Conservation (phyloP, 1,284 basidiomycete species). For the Sparassis latifolia region DNA sequence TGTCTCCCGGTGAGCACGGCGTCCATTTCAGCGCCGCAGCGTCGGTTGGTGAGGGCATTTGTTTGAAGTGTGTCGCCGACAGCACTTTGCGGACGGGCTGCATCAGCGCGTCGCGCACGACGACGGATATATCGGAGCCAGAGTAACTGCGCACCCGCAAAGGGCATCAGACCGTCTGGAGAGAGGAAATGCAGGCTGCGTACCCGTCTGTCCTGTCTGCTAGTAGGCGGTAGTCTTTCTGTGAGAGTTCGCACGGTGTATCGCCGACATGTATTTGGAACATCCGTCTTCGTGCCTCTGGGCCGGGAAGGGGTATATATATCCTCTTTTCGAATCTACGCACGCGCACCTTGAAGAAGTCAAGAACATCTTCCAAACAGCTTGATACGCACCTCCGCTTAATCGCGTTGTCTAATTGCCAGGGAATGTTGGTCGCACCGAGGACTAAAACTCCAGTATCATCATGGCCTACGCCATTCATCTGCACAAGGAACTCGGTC, state of each 20-base stretch:
- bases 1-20: conserved; percentile 93
- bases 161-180: not conserved
- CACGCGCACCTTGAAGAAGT: not conserved
- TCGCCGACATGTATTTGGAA: conserved; percentile 95
- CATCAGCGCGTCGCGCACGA: conserved; percentile 97
- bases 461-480: conserved; percentile 98
- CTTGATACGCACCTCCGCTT: conserved; percentile 70
- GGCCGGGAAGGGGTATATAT: conserved; percentile 94
- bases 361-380: no score
- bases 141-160: conserved; percentile 55
- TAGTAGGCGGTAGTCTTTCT: conserved; percentile 77
- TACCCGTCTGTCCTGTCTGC: conserved; percentile 87
- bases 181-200: conserved; percentile 11
- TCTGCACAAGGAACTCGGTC: conserved; percentile 96
- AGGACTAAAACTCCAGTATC: conserved; percentile 96
- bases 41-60: conserved; percentile 31
- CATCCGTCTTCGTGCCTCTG: conserved; percentile 91
- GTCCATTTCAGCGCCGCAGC: conserved; percentile 58
- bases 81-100: conserved; percentile 97
- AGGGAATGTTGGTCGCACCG: conserved; percentile 98
- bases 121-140: conserved; percentile 92
- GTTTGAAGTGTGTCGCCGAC: conserved; percentile 92
- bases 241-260: conserved; percentile 82
- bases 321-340: conserved; percentile 92
- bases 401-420: conserved; percentile 96